These are phyloP conservation scores for Kazachstania kunashirensis DNA, from an alignment of 805 yeast genomes.

Conservation along the genomic window DNA sequence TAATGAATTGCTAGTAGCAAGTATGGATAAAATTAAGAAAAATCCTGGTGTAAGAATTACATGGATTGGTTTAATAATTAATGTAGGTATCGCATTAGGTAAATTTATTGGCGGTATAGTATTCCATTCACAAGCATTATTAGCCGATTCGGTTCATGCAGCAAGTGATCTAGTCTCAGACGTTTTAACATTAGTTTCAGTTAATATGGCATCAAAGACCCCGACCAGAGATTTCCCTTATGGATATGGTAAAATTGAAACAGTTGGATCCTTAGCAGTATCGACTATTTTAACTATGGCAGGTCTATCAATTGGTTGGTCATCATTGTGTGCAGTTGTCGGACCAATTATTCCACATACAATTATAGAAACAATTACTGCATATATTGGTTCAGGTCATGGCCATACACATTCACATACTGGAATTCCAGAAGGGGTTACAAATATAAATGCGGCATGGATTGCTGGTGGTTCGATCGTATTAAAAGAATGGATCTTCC, in stretches of 20 bases:
- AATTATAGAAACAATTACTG: constrained; percentile 37
- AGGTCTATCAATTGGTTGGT: constrained; percentile 85
- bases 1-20: constrained; percentile 29
- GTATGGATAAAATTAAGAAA: constrained; percentile 36
- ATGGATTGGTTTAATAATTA: constrained; percentile 79
- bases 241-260: constrained; percentile 90
- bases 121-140: constrained; percentile 87
- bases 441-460: constrained; percentile 91
- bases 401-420: constrained; percentile 25
- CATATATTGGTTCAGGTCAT: constrained; percentile 29
- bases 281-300: constrained; percentile 76
- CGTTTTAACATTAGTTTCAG: constrained; percentile 80
- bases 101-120: constrained; percentile 84
- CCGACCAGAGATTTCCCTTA: constrained; percentile 60
- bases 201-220: constrained; percentile 55
- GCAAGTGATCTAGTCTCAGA: constrained; percentile 85
- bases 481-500: constrained; percentile 80
- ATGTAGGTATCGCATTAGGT: constrained; percentile 75
- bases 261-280: constrained; percentile 84
- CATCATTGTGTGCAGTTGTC: constrained; percentile 57
- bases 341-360: constrained; percentile 60
- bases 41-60: constrained; percentile 91
- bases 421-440: constrained; percentile 30
- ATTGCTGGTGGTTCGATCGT: constrained; percentile 82
- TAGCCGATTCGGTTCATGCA: constrained; percentile 94